Conservation (phyloP, 139 green algal genomes). For the Nannochloris sp. region DNA sequence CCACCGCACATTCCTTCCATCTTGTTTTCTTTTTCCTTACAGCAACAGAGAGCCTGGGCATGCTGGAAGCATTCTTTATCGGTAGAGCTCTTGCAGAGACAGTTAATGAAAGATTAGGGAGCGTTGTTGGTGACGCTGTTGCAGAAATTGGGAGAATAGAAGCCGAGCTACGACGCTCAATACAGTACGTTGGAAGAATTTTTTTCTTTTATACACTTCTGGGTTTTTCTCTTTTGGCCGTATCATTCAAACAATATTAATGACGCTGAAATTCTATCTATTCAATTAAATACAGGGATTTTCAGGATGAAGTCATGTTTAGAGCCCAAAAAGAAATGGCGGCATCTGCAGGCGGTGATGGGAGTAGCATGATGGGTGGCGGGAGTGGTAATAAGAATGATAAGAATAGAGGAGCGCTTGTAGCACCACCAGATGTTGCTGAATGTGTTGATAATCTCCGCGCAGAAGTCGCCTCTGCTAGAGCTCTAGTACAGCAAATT, state of each 20-base stretch:
- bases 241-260: too few relatives aligned
- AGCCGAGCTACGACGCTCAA: slow-evolving; percentile 22
- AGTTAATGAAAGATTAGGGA: slow-evolving; percentile 34
- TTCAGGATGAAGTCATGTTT: slow-evolving; percentile 32
- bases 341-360: not conserved
- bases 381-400: not conserved
- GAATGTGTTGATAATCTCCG: slow-evolving; percentile 36
- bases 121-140: slow-evolving; percentile 21
- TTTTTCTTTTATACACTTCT: not conserved
- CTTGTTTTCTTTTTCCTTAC: not conserved
- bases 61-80: slow-evolving; percentile 40
- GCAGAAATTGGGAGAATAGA: slow-evolving; percentile 27
- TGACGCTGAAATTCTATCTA: too few relatives aligned
- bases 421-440: slow-evolving; percentile 4
- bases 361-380: not conserved
- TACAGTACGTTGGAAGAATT: slow-evolving; percentile 3
- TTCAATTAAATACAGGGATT: slow-evolving; percentile 27
- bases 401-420: not conserved
- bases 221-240: too few relatives aligned
- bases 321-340: slow-evolving; percentile 9
- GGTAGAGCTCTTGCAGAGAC: slow-evolving; percentile 31
- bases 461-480: slow-evolving; percentile 32
- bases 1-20: too few relatives aligned
- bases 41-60: not conserved
- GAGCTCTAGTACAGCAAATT: slow-evolving; percentile 25